phyloP scores from a whole-genome alignment of 345 rosid species.

The Boechera stricta region DNA sequence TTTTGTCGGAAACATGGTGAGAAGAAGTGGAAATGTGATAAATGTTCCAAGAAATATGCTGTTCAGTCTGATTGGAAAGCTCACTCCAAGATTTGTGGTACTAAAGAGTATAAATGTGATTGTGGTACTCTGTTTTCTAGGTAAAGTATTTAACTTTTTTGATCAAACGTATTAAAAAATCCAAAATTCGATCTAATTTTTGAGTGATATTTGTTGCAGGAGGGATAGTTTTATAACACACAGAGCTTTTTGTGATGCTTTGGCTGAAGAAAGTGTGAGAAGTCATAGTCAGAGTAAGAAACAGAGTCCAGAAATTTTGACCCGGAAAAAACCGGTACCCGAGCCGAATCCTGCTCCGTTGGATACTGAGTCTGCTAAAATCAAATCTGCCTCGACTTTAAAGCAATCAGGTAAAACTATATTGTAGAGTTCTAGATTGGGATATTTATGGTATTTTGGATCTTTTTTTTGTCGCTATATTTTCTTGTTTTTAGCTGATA shows the following conservation, averaged over 20 bases:
- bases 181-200: background rate
- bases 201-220: constrained; percentile 45
- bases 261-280: constrained; percentile 57
- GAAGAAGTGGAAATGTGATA: constrained; percentile 72
- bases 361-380: constrained; percentile 34
- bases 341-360: constrained; percentile 31
- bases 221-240: constrained; percentile 73
- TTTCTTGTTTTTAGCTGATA: constrained; percentile 4
- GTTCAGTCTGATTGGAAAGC: constrained; percentile 75
- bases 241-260: constrained; percentile 74
- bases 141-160: constrained; percentile 31
- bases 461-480: constrained; percentile 1
- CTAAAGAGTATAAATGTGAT: constrained; percentile 71
- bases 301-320: constrained; percentile 31
- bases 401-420: constrained; percentile 51
- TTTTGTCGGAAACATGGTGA: constrained; percentile 72
- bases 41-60: constrained; percentile 71
- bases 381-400: constrained; percentile 22
- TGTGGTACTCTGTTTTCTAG: constrained; percentile 69
- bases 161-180: background rate
- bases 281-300: constrained; percentile 37
- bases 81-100: constrained; percentile 70
- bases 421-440: background rate
- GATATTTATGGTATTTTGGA: background rate
- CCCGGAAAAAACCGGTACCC: constrained; percentile 35